Percentiles rank a stretch among this genome's conserved stretches.
Evolutionary conservation across 768 basidiomycete species (phyloP).

Genomic region (Mrakia gelida): DNA sequence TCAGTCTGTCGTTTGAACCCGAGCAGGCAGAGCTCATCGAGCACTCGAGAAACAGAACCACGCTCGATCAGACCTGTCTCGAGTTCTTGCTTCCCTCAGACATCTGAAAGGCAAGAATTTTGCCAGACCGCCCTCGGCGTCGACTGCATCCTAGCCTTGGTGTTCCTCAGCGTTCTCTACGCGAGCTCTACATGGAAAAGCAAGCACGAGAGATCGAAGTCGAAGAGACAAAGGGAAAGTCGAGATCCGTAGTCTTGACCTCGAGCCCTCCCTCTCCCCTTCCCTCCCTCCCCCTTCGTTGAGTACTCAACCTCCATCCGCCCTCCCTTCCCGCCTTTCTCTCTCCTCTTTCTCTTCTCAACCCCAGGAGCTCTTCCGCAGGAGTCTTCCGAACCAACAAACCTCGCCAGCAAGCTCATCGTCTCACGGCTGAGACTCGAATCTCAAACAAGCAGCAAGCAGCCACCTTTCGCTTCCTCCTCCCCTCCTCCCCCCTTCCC

Average conservation of each 20-base stretch:
- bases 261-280: background rate
- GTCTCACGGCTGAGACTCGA: too few relatives aligned
- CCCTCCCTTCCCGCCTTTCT: background rate
- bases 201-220: background rate
- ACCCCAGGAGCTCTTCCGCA: background rate
- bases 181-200: too few relatives aligned
- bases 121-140: too few relatives aligned
- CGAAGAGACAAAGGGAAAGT: background rate
- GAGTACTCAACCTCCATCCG: background rate
- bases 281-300: background rate
- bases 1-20: too few relatives aligned
- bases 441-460: too few relatives aligned
- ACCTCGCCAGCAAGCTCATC: background rate
- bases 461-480: background rate
- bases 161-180: too few relatives aligned
- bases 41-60: too few relatives aligned
- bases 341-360: background rate
- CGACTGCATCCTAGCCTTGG: too few relatives aligned
- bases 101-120: too few relatives aligned
- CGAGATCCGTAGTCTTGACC: background rate
- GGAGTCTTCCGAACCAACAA: background rate
- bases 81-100: too few relatives aligned
- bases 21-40: too few relatives aligned
- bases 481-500: background rate
- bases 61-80: too few relatives aligned